phyloP scores from a whole-genome alignment of 164 flowering plant species.

The Umbilicus rupestris region DNA sequence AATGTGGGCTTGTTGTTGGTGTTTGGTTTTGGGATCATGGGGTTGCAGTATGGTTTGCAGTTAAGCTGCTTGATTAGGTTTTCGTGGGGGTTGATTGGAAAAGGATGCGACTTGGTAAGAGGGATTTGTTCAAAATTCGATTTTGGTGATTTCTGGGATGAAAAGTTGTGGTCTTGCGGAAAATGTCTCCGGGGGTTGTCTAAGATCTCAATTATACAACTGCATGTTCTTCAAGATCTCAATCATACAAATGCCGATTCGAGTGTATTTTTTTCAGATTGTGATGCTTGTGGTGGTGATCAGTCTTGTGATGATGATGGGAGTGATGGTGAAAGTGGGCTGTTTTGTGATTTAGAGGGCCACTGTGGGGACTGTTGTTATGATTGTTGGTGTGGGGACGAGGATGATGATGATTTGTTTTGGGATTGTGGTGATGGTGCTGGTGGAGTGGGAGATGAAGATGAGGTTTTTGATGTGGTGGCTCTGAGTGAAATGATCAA shows the following conservation, averaged over 20 bases:
- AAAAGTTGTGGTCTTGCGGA: constrained; percentile 15
- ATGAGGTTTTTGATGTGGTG: constrained; percentile 27
- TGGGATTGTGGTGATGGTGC: constrained; percentile 12
- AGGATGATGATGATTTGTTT: not conserved
- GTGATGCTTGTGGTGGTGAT: not conserved
- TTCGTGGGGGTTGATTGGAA: constrained; percentile 17
- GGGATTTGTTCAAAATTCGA: constrained; percentile 22
- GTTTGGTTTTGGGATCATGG: constrained; percentile 28
- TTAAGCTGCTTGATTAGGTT: constrained; percentile 18
- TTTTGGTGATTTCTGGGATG: constrained; percentile 13
- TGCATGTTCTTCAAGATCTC: not conserved
- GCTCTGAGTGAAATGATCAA: constrained; percentile 36
- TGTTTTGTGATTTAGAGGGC: not conserved
- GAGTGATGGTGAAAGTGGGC: too few relatives aligned
- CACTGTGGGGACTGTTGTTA: not conserved
- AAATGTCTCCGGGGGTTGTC: constrained; percentile 6
- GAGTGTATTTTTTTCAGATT: not conserved
- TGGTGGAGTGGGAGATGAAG: constrained; percentile 19
- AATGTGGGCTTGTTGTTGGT: constrained; percentile 25
- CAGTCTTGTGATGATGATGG: not conserved
- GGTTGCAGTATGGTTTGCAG: constrained; percentile 20
- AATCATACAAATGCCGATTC: not conserved
- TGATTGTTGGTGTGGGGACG: not conserved
- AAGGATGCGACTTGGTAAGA: constrained; percentile 14
- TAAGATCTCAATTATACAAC: not conserved